A percentile compares a stretch with the other conserved stretches of the same genome.
These are phyloP conservation scores for Mallotus nudiflorus DNA, from an alignment of 345 rosid genomes.

Conservation along the genomic window DNA sequence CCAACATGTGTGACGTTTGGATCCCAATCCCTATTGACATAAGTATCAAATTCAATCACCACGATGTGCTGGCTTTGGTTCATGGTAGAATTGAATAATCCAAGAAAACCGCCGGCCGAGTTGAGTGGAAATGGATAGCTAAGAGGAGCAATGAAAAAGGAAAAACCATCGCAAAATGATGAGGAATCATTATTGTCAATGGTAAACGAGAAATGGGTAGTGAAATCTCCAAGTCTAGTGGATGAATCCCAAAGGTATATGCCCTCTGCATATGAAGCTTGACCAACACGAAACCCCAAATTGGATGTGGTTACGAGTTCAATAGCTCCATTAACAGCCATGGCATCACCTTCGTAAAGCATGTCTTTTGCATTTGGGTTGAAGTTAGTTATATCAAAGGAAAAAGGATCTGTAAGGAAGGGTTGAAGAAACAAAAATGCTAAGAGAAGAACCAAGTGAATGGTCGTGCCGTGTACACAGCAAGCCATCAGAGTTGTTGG, in stretches of 20 bases:
- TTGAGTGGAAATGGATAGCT: not conserved
- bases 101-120: not conserved
- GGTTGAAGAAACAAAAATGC: not conserved
- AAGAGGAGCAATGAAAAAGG: not conserved
- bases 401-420: not conserved
- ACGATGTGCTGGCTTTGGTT: not conserved
- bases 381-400: not conserved
- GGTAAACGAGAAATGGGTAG: not conserved
- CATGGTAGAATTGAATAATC: not conserved
- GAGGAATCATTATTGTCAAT: not conserved
- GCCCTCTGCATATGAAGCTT: not conserved
- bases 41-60: not conserved
- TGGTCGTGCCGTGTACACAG: too few relatives aligned
- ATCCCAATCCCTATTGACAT: not conserved
- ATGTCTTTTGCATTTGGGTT: not conserved
- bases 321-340: not conserved
- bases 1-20: not conserved
- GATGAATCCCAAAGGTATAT: not conserved
- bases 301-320: not conserved
- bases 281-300: not conserved
- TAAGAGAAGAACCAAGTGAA: too few relatives aligned
- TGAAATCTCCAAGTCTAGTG: not conserved
- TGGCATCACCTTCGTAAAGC: not conserved
- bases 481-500: too few relatives aligned
- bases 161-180: not conserved